Base-by-base conservation (phyloP, 306 rosid species). In the Ziziphus jujuba region DNA sequence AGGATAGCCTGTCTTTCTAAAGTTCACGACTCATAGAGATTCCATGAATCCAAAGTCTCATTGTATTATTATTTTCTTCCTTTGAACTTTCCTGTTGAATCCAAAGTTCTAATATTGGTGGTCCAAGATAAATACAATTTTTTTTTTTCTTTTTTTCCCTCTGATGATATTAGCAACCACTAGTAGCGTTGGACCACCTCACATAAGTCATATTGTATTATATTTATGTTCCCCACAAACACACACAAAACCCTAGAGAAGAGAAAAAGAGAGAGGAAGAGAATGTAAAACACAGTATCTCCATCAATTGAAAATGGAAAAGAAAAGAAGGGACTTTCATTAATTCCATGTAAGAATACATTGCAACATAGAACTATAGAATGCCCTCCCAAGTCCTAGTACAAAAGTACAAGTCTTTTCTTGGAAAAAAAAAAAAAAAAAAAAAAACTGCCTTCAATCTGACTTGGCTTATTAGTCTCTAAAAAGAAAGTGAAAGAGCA, bases 31-130 rank as follows among this genome's bases (percentile, higher is more conserved):
- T 56, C 63, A 49, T 15, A 31, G 31, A 72, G 76, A 69, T 75
- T 72, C 86, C 74, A 62, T 79, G 86, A 62, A 73, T 80, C 77
- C 63, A 65, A 43, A 49, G 48, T 76, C 51, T 62, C 49, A 9
- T 48, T 36, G 35, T 16, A 47, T 44, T 35, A 52, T 21, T 44
- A 23, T 9, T 22, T 64, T 9, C 48, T 59, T 59, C 2, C n/a
- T n/a, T n/a, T n/a, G n/a, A n/a, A 5, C n/a, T n/a, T 7, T 10
- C 31, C 5, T 21, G 77, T 72, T 53, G 66, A 72, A 36, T 72
- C 71, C 66, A 65, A 43, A 69, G 73, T 67, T 54, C 55, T 73
- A 48, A 48, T 68, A 28, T 28, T 28, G 48, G 72, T 68, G 64
- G 75, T 47, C 84, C 66, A 17, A 24, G 81, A 67, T 58, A 35